phyloP scores from a whole-genome alignment of 257 asterid species.

The Capsicum rhomboideum region DNA sequence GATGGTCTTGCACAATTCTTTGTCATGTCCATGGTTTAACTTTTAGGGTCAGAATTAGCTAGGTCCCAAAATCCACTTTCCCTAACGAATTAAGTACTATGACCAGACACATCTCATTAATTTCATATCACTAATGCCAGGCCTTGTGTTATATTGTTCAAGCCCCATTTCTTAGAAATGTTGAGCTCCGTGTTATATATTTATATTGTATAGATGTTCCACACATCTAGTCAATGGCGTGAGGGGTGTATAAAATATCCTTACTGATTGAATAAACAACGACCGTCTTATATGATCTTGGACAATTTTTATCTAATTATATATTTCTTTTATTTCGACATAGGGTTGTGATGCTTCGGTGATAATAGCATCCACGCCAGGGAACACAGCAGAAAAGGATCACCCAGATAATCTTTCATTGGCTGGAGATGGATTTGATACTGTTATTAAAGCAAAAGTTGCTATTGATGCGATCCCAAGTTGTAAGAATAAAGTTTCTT shows the following conservation, averaged over 20 bases:
- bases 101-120: background rate
- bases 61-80: background rate
- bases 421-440: slow-evolving; percentile 92
- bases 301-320: too few relatives aligned
- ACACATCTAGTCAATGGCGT: too few relatives aligned
- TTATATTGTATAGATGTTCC: too few relatives aligned
- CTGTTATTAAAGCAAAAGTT: slow-evolving; percentile 70
- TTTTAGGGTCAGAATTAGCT: background rate
- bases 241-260: too few relatives aligned
- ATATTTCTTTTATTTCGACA: too few relatives aligned
- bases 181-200: too few relatives aligned
- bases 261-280: too few relatives aligned
- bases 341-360: slow-evolving; percentile 86
- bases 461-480: slow-evolving; percentile 52
- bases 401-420: slow-evolving; percentile 64
- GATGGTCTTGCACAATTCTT: too few relatives aligned
- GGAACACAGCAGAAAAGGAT: slow-evolving; percentile 68
- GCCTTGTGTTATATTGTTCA: too few relatives aligned
- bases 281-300: too few relatives aligned
- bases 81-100: background rate
- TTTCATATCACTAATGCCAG: too few relatives aligned
- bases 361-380: slow-evolving; percentile 47
- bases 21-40: background rate
- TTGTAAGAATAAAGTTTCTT: slow-evolving; percentile 67
- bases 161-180: too few relatives aligned